Conservation (phyloP, 2,329 filamentous ascomycete genomes). For the Venturia effusa region DNA sequence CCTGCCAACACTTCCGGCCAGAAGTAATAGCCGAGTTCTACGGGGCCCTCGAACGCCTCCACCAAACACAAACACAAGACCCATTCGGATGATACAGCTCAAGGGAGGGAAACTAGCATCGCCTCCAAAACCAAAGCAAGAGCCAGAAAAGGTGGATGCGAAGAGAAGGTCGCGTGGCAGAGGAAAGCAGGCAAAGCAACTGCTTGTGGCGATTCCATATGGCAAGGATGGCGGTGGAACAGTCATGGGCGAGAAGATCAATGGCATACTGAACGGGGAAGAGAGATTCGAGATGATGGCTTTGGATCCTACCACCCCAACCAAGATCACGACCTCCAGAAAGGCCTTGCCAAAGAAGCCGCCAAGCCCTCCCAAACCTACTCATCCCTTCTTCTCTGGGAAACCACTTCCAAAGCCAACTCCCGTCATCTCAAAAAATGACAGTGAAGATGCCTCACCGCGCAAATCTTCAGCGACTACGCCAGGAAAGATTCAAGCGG, state of each 20-base stretch:
- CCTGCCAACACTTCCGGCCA: not conserved
- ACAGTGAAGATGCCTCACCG: not conserved
- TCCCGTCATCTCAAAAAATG: not conserved
- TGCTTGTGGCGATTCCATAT: not conserved
- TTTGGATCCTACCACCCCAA: not conserved
- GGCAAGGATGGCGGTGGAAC: not conserved
- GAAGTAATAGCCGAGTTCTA: conserved; percentile 35
- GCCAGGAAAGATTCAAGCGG: conserved; percentile 34
- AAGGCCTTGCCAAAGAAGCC: conserved; percentile 2
- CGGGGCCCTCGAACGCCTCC: conserved; percentile 25
- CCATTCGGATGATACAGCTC: conserved; percentile 3
- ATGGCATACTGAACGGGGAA: conserved; percentile 5
- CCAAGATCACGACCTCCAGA: not conserved
- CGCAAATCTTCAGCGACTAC: conserved; percentile 28
- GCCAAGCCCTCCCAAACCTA: conserved; percentile 22
- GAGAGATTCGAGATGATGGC: not conserved
- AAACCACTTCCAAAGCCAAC: conserved; percentile 20
- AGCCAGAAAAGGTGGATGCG: conserved; percentile 31
- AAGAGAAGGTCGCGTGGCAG: conserved; percentile 29
- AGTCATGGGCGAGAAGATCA: not conserved
- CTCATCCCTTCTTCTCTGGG: conserved; percentile 60
- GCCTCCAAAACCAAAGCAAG: conserved; percentile 4
- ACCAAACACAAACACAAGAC: conserved; percentile 5
- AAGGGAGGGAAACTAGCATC: conserved; percentile 7
- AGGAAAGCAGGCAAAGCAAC: conserved; percentile 16